phyloP scores from a whole-genome alignment of 73 alveolate species.

The Stentor roeselii region DNA sequence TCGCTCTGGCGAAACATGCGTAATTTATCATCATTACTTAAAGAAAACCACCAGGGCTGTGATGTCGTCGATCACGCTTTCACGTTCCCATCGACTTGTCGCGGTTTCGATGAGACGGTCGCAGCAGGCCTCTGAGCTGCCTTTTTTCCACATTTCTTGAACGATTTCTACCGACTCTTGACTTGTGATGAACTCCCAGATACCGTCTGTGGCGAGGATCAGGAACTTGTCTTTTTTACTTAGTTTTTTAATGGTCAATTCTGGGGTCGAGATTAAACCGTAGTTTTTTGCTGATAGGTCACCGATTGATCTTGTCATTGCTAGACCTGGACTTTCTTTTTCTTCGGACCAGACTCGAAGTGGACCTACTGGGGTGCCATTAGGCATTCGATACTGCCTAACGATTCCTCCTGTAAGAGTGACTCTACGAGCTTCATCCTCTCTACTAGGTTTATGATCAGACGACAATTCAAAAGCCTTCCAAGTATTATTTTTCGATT shows the following conservation, averaged over 20 bases:
- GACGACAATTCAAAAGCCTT: constrained; percentile 70
- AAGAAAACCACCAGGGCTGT: background rate
- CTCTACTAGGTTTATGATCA: constrained; percentile 94
- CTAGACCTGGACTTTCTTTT: constrained; percentile 63
- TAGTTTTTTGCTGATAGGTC: constrained; percentile 59
- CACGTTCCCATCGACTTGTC: background rate
- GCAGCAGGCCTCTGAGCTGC: background rate
- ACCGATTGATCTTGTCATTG: constrained; percentile 67
- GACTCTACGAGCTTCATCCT: constrained; percentile 92
- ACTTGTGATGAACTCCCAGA: constrained; percentile 46
- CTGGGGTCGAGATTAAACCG: constrained; percentile 62
- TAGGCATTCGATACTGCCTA: constrained; percentile 58
- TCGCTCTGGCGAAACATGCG: constrained; percentile 57
- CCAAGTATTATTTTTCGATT: constrained; percentile 49
- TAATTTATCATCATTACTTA: background rate
- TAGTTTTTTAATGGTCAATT: constrained; percentile 43
- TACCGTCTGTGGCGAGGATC: constrained; percentile 57
- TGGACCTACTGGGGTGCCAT: constrained; percentile 56
- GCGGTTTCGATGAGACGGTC: background rate
- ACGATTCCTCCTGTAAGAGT: constrained; percentile 77
- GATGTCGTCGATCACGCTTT: background rate
- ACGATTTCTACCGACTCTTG: constrained; percentile 26
- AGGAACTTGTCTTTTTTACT: constrained; percentile 25
- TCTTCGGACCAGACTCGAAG: constrained; percentile 63
- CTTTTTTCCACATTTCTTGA: background rate